phyloP scores from a whole-genome alignment of 2,329 filamentous ascomycete species.

The Coniochaeta sp. region DNA sequence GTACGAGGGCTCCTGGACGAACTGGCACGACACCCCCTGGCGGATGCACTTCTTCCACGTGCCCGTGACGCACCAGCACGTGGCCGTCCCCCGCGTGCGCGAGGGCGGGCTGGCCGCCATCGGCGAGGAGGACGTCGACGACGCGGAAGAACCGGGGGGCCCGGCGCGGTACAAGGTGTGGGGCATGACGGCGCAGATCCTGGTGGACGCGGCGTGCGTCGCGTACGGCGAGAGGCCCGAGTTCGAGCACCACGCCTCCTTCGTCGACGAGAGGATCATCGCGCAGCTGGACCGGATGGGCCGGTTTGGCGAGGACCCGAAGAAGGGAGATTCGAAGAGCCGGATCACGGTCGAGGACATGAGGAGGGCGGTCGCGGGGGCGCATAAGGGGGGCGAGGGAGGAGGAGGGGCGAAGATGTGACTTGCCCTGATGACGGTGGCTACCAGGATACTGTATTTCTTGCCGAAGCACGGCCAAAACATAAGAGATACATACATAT shows the following conservation, averaged over 20 bases:
- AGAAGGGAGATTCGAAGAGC: conserved; percentile 16
- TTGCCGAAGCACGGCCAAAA: too few species aligned
- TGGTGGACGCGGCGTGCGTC: conserved; percentile 80
- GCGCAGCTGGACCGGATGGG: conserved; percentile 36
- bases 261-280: conserved; percentile 47
- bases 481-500: too few species aligned
- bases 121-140: conserved; percentile 35
- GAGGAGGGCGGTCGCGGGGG: conserved; percentile 20
- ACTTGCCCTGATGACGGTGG: background rate
- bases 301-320: conserved; percentile 36
- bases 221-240: conserved; percentile 78
- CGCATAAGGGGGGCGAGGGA: conserved; percentile 1
- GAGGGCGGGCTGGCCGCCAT: conserved; percentile 34
- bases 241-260: conserved; percentile 61
- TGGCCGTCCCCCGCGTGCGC: conserved; percentile 47
- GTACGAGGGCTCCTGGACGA: conserved; percentile 79
- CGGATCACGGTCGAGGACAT: conserved; percentile 24
- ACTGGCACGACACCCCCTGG: conserved; percentile 76
- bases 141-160: conserved; percentile 37
- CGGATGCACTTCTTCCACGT: conserved; percentile 88
- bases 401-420: conserved; percentile 29
- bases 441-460: too few species aligned
- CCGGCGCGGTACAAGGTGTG: conserved; percentile 73
- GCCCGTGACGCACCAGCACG: conserved; percentile 63
- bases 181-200: conserved; percentile 87